These are phyloP conservation scores for Pezicula rhizophila DNA, from an alignment of 2,329 filamentous ascomycete species.

Conservation along the genomic window DNA sequence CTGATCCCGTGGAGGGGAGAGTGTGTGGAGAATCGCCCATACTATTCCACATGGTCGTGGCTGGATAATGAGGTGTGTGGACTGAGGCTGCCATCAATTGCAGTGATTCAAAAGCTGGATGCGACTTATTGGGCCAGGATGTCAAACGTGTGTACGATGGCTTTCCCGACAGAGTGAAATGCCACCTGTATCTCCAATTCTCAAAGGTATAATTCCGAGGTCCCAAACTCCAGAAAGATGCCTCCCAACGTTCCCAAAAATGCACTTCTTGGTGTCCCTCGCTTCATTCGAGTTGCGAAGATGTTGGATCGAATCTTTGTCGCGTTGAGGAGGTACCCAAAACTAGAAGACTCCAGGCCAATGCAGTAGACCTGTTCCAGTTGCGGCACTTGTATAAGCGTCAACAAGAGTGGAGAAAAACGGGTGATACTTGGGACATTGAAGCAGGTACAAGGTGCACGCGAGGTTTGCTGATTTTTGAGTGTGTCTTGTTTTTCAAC, in stretches of 20 bases:
- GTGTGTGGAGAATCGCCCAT: slow-evolving; percentile 19
- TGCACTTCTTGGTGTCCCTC: too few species aligned
- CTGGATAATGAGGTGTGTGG: slow-evolving; percentile 22
- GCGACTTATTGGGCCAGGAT: slow-evolving; percentile 3
- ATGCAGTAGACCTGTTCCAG: slow-evolving; percentile 17
- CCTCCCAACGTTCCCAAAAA: too few species aligned
- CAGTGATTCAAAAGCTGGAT: slow-evolving; percentile 13
- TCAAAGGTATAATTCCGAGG: not conserved
- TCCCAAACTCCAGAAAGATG: too few species aligned
- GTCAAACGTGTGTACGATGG: not conserved
- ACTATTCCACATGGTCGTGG: slow-evolving; percentile 23
- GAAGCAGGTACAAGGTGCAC: slow-evolving; percentile 9
- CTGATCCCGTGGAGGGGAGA: slow-evolving; percentile 18
- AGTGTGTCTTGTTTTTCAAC: slow-evolving; percentile 15
- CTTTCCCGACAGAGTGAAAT: not conserved
- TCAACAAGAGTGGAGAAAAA: slow-evolving; percentile 12
- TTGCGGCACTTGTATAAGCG: slow-evolving; percentile 16
- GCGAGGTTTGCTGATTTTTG: slow-evolving; percentile 9
- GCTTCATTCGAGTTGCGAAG: too few species aligned
- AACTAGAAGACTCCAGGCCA: slow-evolving; percentile 8
- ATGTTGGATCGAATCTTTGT: too few species aligned
- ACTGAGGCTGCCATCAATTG: slow-evolving; percentile 29
- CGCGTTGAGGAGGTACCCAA: slow-evolving; percentile 1
- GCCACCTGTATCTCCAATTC: not conserved
- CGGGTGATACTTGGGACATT: slow-evolving; percentile 14